A percentile compares a stretch with the other conserved stretches of the same genome.
These are phyloP conservation scores for Arthrinium puccinioides DNA, from an alignment of 2,329 filamentous ascomycete species.

Conservation along the genomic window DNA sequence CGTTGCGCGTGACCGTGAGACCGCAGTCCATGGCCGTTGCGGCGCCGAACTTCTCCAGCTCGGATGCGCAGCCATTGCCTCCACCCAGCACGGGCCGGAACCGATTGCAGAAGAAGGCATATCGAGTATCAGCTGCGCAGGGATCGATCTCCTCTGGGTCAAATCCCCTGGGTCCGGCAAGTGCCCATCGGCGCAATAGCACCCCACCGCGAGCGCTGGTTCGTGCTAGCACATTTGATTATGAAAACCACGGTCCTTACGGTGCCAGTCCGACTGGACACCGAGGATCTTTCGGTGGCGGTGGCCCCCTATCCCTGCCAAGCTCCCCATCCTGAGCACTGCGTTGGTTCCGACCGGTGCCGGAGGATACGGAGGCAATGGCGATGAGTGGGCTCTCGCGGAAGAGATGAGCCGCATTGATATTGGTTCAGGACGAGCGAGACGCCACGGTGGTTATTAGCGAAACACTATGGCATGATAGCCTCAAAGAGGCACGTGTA, in stretches of 20 bases:
- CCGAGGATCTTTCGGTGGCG: constrained; percentile 22
- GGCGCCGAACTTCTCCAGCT: constrained; percentile 16
- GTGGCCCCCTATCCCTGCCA: constrained; percentile 61
- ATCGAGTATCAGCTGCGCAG: constrained; percentile 35
- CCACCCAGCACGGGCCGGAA: constrained; percentile 39
- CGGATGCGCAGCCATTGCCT: constrained; percentile 24
- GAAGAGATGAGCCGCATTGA: constrained; percentile 66
- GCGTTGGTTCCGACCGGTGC: constrained; percentile 16
- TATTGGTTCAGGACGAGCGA: constrained; percentile 52
- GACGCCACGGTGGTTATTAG: constrained; percentile 33
- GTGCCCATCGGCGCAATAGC: constrained; percentile 43
- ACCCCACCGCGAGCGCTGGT: constrained; percentile 36
- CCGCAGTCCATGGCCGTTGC: constrained; percentile 39
- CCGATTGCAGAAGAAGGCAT: constrained; percentile 58
- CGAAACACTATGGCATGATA: not conserved
- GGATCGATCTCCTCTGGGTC: constrained; percentile 29
- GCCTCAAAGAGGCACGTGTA: too few species aligned
- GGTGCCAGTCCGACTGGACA: constrained; percentile 16
- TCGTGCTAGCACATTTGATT: constrained; percentile 45
- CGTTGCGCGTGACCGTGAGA: constrained; percentile 41
- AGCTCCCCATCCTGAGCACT: constrained; percentile 51
- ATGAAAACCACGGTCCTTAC: constrained; percentile 42
- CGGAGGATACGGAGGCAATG: constrained; percentile 20
- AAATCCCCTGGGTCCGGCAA: constrained; percentile 45
- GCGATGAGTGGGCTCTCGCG: constrained; percentile 52